Percentiles rank a stretch among this genome's conserved stretches.
phyloP scores from a whole-genome alignment of 495 filamentous ascomycete species.

The Copromyces sp. region DNA sequence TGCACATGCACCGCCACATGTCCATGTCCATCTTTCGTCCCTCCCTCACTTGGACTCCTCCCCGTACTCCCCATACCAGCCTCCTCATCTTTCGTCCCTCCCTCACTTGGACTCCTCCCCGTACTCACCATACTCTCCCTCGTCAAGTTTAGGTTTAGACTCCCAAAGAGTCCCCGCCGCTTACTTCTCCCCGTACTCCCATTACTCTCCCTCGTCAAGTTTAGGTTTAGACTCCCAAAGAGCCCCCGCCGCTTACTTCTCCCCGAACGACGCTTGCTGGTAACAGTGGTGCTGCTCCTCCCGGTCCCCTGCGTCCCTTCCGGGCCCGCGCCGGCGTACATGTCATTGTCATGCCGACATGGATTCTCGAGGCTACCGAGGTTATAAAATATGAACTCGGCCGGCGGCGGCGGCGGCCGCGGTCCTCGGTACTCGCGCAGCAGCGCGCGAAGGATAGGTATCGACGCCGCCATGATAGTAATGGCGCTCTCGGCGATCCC shows the following conservation, averaged over 20 bases:
- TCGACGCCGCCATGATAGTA: constrained; percentile 23
- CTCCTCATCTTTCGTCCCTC: background rate
- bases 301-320: background rate
- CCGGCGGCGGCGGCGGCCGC: background rate
- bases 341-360: too few relatives aligned
- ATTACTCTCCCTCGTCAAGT: background rate
- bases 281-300: background rate
- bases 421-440: background rate
- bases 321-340: background rate
- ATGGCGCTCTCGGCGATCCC: constrained; percentile 21
- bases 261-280: background rate
- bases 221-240: background rate
- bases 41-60: too few relatives aligned
- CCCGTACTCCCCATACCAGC: too few relatives aligned
- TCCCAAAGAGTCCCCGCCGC: too few relatives aligned
- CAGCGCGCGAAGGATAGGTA: constrained; percentile 22
- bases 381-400: background rate
- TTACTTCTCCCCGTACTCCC: background rate
- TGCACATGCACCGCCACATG: background rate
- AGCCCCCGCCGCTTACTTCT: background rate
- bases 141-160: too few relatives aligned
- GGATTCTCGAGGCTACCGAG: background rate
- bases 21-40: too few relatives aligned
- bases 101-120: too few relatives aligned
- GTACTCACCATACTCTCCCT: too few relatives aligned